Evolutionary conservation across 2,329 filamentous ascomycete species (phyloP), one percentile per base, ranked within the genome.

Genomic region (Aspergillus sp.): DNA sequence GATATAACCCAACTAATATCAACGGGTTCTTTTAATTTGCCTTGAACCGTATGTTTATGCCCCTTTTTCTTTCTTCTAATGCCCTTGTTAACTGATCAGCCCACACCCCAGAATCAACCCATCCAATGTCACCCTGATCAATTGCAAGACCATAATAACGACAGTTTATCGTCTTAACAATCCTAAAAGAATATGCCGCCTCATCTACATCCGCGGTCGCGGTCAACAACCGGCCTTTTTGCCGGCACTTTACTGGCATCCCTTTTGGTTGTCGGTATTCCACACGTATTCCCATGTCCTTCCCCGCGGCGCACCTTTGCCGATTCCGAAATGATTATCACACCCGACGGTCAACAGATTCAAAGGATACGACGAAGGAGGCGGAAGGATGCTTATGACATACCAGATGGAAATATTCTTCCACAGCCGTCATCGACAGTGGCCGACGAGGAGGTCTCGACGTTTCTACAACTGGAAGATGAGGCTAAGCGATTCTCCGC

Each of bases 151-250:
- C 57, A 27, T 49, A 31, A 9, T 19, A 48, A 45, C 47, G 33
- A 58, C 21, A 44, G 2, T 41, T 6, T 14, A 31, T 35, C 50
- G 27, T 24, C 27, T 56, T 45, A 39, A 41, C 21, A 48, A 41
- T 23, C 19, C 52, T 21, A 21, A 23, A 59, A 61, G 67, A 77
- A 70, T 73, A 95, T 95, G 90, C 87, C 91, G 69, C 90, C 86
- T 41, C 80, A 93, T 77, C 87, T 99, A 43, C 95, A 99, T 75
- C 95, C 95, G 35, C 88, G 93, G 75, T 98, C 93, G 66, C 88
- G 91, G 68, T 90, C 91, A 79, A 99, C 95, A 67, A 93, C 90
- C 56, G 95, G 92, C 46, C 88, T 99, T 60, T 99, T 99, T 79
- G 92, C 91, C 51, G 91, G 90, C n/a, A 98, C 93, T 1, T 84